These are phyloP conservation scores for Diospyros lotus DNA, from an alignment of 148 eudicot genomes.

Conservation along the genomic window DNA sequence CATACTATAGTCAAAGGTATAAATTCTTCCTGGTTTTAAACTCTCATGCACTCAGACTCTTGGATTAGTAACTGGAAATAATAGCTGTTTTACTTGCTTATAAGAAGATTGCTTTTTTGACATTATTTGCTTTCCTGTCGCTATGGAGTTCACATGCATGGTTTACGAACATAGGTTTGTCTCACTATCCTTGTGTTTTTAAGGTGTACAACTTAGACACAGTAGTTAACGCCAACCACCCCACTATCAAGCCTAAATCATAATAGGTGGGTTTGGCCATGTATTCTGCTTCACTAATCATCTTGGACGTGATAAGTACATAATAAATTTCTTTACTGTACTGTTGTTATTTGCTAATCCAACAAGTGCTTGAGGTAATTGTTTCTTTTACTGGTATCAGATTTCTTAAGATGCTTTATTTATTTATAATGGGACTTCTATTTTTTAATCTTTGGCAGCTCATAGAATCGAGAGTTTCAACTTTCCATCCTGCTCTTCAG, in stretches of 20 bases:
- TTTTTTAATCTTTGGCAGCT: slow-evolving; percentile 41
- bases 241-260: no score
- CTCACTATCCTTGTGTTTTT: no score
- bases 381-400: background rate
- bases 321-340: background rate
- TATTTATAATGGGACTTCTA: slow-evolving; percentile 2
- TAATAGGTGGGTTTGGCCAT: no score
- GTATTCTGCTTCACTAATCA: no score
- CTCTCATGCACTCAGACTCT: background rate
- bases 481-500: slow-evolving; percentile 49
- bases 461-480: slow-evolving; percentile 78
- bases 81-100: no score
- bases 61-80: no score
- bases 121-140: no score
- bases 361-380: background rate
- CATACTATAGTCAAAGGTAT: background rate
- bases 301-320: background rate
- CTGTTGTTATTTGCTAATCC: background rate
- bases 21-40: background rate
- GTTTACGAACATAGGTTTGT: no score
- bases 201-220: no score
- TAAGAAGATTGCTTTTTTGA: no score
- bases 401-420: background rate
- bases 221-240: no score
- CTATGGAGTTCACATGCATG: no score